Conservation (phyloP, 2,329 filamentous ascomycete genomes). For the Tympanopsis confertula region DNA sequence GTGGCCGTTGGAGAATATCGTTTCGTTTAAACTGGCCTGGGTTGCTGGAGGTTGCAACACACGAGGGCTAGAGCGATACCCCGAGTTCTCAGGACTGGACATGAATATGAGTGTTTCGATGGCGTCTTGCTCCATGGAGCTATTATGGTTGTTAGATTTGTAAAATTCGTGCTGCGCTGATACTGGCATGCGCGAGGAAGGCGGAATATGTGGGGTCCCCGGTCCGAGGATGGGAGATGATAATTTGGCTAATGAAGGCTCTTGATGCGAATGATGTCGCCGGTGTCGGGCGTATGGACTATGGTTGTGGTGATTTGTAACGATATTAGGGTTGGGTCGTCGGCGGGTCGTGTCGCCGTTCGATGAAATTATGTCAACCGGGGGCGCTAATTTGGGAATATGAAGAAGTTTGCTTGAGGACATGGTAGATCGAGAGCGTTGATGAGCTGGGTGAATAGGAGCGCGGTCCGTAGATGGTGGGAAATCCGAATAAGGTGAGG, state of each 20-base stretch:
- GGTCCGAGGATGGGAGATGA: not conserved
- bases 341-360: not conserved
- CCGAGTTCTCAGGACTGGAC: constrained; percentile 33
- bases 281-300: not conserved
- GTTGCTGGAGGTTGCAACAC: too few species aligned
- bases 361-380: not conserved
- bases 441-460: too few species aligned
- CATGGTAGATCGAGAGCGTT: too few species aligned
- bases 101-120: constrained; percentile 36
- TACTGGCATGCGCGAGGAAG: not conserved
- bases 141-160: constrained; percentile 23
- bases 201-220: not conserved
- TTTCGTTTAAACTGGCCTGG: too few species aligned
- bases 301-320: not conserved
- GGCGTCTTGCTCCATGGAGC: constrained; percentile 33
- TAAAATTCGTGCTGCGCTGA: not conserved
- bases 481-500: too few species aligned
- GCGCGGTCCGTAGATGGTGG: too few species aligned
- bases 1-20: too few species aligned
- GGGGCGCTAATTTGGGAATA: not conserved
- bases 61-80: constrained; percentile 16
- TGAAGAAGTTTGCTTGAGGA: not conserved
- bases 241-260: not conserved
- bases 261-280: not conserved
- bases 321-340: not conserved